Conservation (phyloP, 2,329 filamentous ascomycete species). For the Penicillium sp. region DNA sequence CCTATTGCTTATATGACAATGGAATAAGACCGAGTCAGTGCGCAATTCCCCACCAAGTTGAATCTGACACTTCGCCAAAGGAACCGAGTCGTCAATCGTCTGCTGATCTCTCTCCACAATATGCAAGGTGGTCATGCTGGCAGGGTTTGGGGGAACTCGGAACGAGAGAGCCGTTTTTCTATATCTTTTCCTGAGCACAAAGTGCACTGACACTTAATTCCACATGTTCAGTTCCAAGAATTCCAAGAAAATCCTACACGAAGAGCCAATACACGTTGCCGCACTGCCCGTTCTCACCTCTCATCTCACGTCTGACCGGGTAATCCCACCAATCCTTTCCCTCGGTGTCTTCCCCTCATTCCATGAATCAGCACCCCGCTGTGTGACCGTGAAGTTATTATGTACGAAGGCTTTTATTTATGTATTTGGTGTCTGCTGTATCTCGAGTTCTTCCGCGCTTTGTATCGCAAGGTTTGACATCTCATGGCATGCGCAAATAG, state of each 20-base stretch:
- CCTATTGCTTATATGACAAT: neutral
- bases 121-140: neutral
- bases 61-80: conserved; percentile 10
- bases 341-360: neutral
- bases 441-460: neutral
- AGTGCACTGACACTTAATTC: neutral
- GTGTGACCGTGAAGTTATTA: neutral
- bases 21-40: conserved; percentile 4
- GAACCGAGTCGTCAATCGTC: conserved; percentile 12
- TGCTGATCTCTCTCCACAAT: conserved; percentile 10
- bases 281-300: neutral
- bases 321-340: conserved; percentile 7
- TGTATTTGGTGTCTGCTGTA: neutral
- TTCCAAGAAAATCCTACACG: neutral
- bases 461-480: neutral
- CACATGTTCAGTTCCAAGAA: neutral
- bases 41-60: neutral
- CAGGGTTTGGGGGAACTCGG: neutral
- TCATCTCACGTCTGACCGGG: neutral
- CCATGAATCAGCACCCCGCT: neutral
- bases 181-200: neutral
- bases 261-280: neutral
- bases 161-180: neutral
- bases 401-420: neutral
- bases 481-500: neutral